Conservation (phyloP, 2,329 filamentous ascomycete genomes). For the Fusarium verticillioides region DNA sequence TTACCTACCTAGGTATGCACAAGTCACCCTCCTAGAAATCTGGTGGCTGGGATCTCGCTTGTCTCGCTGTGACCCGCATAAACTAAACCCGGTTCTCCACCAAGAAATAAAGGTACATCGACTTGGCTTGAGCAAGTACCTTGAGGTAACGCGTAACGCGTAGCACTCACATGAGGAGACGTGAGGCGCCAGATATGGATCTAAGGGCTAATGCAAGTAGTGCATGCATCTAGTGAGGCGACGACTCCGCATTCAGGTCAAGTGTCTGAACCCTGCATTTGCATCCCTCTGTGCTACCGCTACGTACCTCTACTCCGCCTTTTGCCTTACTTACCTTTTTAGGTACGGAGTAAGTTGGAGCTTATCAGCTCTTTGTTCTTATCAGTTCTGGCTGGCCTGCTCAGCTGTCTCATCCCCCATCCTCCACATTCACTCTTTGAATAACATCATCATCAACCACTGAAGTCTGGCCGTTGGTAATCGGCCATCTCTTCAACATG, state of each 20-base stretch:
- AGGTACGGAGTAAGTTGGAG: background rate
- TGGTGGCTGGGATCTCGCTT: slow-evolving; percentile 16
- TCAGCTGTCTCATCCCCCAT: slow-evolving; percentile 5
- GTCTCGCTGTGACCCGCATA: background rate
- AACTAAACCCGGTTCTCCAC: slow-evolving; percentile 6
- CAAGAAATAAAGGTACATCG: slow-evolving; percentile 9
- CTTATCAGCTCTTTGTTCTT: slow-evolving; percentile 40
- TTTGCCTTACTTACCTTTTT: background rate
- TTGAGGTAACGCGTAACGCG: slow-evolving; percentile 17
- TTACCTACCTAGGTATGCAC: background rate
- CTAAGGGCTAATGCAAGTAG: background rate
- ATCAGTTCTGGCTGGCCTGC: slow-evolving; percentile 8
- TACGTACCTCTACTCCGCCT: slow-evolving; percentile 24
- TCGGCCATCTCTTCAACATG: slow-evolving; percentile 62
- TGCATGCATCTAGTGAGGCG: slow-evolving; percentile 17
- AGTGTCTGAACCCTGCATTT: slow-evolving; percentile 15
- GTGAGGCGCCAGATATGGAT: background rate
- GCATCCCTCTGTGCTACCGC: background rate
- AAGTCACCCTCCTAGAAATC: background rate
- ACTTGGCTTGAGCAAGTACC: background rate
- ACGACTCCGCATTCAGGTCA: slow-evolving; percentile 17
- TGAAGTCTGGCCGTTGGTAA: slow-evolving; percentile 1
- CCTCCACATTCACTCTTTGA: background rate
- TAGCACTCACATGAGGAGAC: background rate
- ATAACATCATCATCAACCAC: slow-evolving; percentile 13